These are phyloP conservation scores for Coffea canephora DNA, from an alignment of 257 asterid species.

Conservation along the genomic window DNA sequence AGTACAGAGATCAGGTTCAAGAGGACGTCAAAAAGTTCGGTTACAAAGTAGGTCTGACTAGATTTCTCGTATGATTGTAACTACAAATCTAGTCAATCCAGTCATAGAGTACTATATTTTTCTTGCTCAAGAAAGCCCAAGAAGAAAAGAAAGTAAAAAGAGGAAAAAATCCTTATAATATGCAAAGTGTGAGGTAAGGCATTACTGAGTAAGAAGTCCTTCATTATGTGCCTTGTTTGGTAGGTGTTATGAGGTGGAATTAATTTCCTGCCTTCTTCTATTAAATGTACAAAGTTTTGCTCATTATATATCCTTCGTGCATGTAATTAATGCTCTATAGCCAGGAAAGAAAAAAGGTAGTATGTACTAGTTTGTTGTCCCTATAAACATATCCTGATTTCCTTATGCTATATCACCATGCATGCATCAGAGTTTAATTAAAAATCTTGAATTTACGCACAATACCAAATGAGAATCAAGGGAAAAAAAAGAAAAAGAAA, in stretches of 20 bases:
- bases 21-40: conserved; percentile 75
- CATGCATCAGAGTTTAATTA: no score
- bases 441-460: no score
- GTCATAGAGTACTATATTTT: not conserved
- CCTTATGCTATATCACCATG: not conserved
- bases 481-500: no score
- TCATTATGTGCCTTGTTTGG: not conserved
- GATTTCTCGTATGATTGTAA: conserved; percentile 38
- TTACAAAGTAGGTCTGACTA: conserved; percentile 67
- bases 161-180: not conserved
- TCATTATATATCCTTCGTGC: not conserved
- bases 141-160: not conserved
- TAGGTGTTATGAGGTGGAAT: not conserved
- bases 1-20: conserved; percentile 70
- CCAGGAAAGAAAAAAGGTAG: not conserved
- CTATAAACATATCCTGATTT: not conserved
- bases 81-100: not conserved
- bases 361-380: not conserved
- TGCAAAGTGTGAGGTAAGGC: not conserved
- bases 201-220: not conserved
- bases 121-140: not conserved
- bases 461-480: no score
- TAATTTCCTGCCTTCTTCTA: not conserved
- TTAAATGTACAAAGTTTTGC: not conserved
- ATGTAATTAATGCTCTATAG: not conserved